Evolutionary conservation across 1,284 basidiomycete species (phyloP).

Genomic region (Heliocybe sulcata): DNA sequence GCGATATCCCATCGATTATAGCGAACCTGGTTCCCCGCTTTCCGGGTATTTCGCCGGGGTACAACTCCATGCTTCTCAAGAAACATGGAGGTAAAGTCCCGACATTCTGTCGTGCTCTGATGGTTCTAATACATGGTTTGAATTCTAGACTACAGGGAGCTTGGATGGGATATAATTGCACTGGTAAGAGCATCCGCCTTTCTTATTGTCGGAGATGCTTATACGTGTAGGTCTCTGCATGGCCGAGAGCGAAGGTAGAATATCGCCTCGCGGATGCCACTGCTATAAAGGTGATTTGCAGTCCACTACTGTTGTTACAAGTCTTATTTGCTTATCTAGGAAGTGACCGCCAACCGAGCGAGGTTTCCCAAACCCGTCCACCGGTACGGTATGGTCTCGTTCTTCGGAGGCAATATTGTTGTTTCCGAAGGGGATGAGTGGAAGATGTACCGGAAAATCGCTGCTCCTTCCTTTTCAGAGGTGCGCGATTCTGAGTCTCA

Average conservation of each 20-base stretch:
- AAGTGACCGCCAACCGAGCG: background rate
- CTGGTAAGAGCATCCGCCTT: too few species aligned
- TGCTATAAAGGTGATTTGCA: background rate
- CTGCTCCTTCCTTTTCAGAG: constrained; percentile 4
- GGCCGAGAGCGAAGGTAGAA: background rate
- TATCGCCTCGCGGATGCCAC: constrained; percentile 7
- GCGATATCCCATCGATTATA: background rate
- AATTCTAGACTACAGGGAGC: background rate
- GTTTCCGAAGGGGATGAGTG: constrained; percentile 4
- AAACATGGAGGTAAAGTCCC: background rate
- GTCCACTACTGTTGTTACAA: background rate
- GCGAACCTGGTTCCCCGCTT: background rate
- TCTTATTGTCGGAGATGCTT: background rate
- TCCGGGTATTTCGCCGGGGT: background rate
- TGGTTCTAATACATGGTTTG: background rate
- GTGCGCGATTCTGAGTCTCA: background rate
- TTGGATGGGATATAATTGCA: background rate
- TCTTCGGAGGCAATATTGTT: constrained; percentile 7
- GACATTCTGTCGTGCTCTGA: background rate
- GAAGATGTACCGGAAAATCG: constrained; percentile 3
- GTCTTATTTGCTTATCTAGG: background rate
- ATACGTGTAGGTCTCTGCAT: constrained; percentile 1
- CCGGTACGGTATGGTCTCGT: background rate
- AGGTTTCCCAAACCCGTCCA: constrained; percentile 1
- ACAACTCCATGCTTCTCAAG: background rate